These are phyloP conservation scores for Botrytis aclada DNA, from an alignment of 2,329 filamentous ascomycete genomes.

Conservation along the genomic window DNA sequence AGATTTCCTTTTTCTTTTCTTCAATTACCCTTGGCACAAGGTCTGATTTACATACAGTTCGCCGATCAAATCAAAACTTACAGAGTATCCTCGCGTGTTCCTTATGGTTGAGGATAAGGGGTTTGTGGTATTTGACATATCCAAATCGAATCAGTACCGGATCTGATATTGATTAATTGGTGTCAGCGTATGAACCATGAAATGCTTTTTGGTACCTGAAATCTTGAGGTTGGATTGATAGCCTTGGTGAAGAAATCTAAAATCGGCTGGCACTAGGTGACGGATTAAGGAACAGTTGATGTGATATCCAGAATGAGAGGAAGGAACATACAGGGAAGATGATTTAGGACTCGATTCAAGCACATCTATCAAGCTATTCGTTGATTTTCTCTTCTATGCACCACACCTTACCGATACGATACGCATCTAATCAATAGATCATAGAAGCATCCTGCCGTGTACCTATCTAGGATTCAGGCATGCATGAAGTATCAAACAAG, in stretches of 20 bases:
- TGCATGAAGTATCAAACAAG: not conserved
- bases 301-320: not conserved
- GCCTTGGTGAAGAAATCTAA: not conserved
- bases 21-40: not conserved
- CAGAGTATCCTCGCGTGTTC: not conserved
- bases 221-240: not conserved
- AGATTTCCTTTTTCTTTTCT: not conserved
- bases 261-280: not conserved
- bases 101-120: not conserved
- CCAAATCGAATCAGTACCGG: not conserved
- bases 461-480: not conserved
- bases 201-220: not conserved
- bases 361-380: not conserved
- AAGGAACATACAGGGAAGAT: not conserved
- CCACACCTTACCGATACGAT: not conserved
- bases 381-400: not conserved
- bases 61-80: not conserved
- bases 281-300: not conserved
- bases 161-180: not conserved
- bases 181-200: not conserved
- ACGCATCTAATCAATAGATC: conserved; percentile 17
- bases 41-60: not conserved
- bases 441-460: conserved; percentile 11
- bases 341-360: not conserved
- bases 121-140: not conserved